phyloP scores from a whole-genome alignment of 2,329 filamentous ascomycete genomes.

The Epichloe coenophiala region DNA sequence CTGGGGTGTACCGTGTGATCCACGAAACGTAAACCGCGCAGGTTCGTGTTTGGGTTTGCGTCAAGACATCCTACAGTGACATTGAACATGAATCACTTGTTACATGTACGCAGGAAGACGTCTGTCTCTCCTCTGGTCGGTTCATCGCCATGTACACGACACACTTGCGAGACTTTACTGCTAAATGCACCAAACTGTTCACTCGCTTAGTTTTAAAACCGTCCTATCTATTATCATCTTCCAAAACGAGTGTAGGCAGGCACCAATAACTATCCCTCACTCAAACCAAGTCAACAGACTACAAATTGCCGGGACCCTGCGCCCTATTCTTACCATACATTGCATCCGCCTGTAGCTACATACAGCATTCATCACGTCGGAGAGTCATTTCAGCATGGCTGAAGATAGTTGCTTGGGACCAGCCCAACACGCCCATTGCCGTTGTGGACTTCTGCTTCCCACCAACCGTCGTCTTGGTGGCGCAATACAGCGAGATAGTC shows the following conservation, averaged over 20 bases:
- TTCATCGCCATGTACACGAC: no score
- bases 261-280: neutral
- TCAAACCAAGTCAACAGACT: neutral
- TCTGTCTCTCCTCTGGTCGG: no score
- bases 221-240: neutral
- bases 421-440: slow-evolving; percentile 45
- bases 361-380: slow-evolving; percentile 2
- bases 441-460: slow-evolving; percentile 88
- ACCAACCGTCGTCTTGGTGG: slow-evolving; percentile 97
- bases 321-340: neutral
- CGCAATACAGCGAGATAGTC: slow-evolving; percentile 80
- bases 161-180: no score
- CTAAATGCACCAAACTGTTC: no score
- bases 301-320: neutral
- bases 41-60: no score
- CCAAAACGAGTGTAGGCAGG: neutral
- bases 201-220: no score
- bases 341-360: neutral
- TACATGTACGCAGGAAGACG: no score
- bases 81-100: no score
- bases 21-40: no score
- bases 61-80: no score
- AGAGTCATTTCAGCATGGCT: slow-evolving; percentile 27
- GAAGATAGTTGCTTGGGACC: slow-evolving; percentile 56
- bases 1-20: no score